Percentiles rank a stretch among this genome's conserved stretches.
phyloP scores from a whole-genome alignment of 2,329 filamentous ascomycete genomes.

The Magnaporthales sp. region DNA sequence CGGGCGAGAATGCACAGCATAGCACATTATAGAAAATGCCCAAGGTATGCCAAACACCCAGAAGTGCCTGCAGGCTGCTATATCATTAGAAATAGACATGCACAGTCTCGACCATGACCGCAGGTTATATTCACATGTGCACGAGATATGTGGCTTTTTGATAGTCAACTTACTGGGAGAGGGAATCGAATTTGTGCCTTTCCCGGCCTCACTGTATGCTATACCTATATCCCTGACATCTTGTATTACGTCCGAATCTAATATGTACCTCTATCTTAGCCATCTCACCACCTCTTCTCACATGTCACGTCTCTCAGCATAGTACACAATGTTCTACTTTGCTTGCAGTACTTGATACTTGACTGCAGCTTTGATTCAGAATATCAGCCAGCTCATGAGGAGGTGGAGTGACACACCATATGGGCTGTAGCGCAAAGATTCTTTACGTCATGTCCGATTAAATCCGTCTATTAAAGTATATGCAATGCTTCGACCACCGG shows the following conservation, averaged over 20 bases:
- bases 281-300: background rate
- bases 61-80: background rate
- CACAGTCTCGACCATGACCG: constrained; percentile 10
- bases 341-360: background rate
- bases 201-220: constrained; percentile 25
- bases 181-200: constrained; percentile 28
- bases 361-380: background rate
- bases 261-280: background rate
- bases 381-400: background rate
- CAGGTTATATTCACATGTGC: constrained; percentile 16
- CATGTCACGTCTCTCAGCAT: background rate
- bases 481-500: background rate
- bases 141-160: constrained; percentile 26
- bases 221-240: too few relatives aligned
- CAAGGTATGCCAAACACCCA: constrained; percentile 18
- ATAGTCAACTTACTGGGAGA: constrained; percentile 22
- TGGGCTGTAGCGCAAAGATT: too few relatives aligned
- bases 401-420: background rate
- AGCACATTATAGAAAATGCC: constrained; percentile 10
- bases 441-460: too few relatives aligned
- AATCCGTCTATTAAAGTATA: background rate
- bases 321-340: background rate
- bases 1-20: background rate
- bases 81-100: constrained; percentile 9
- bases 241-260: background rate